A percentile compares a stretch with the other conserved stretches of the same genome.
These are phyloP conservation scores for Allium fistulosum DNA, from an alignment of 106 monocot species.

Conservation along the genomic window DNA sequence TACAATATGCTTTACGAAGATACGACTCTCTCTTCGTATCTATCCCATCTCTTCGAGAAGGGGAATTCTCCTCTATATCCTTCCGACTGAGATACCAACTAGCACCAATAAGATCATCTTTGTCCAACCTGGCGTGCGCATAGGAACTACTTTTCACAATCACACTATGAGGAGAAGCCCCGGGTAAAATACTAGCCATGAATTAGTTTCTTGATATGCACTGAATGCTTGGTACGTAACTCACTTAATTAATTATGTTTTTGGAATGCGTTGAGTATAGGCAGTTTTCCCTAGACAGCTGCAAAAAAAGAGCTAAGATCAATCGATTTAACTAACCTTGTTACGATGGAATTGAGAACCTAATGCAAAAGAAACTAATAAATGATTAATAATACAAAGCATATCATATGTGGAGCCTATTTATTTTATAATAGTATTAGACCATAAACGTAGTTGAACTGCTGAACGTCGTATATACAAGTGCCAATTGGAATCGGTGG, in stretches of 20 bases:
- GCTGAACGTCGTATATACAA: too few species aligned
- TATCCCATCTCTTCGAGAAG: conserved; percentile 85
- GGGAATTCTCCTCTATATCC: conserved; percentile 89
- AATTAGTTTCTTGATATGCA: neutral
- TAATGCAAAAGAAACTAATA: too few species aligned
- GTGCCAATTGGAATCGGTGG: too few species aligned
- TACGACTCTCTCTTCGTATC: conserved; percentile 90
- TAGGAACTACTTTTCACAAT: conserved; percentile 30
- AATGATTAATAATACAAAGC: too few species aligned
- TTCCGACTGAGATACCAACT: conserved; percentile 66
- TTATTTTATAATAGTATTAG: too few species aligned
- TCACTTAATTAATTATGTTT: neutral
- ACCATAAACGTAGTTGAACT: too few species aligned
- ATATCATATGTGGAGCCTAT: too few species aligned
- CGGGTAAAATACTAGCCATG: conserved; percentile 24
- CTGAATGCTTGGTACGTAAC: neutral
- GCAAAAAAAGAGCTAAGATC: too few species aligned
- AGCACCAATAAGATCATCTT: conserved; percentile 23
- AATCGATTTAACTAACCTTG: too few species aligned
- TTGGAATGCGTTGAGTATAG: too few species aligned
- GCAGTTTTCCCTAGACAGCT: too few species aligned
- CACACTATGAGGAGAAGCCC: conserved; percentile 26
- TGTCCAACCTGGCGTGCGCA: conserved; percentile 25
- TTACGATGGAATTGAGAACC: too few species aligned
- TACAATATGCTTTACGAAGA: conserved; percentile 82